phyloP scores from a whole-genome alignment of 2,329 filamentous ascomycete species.

The Immersiporthe knoxdaviesiana region DNA sequence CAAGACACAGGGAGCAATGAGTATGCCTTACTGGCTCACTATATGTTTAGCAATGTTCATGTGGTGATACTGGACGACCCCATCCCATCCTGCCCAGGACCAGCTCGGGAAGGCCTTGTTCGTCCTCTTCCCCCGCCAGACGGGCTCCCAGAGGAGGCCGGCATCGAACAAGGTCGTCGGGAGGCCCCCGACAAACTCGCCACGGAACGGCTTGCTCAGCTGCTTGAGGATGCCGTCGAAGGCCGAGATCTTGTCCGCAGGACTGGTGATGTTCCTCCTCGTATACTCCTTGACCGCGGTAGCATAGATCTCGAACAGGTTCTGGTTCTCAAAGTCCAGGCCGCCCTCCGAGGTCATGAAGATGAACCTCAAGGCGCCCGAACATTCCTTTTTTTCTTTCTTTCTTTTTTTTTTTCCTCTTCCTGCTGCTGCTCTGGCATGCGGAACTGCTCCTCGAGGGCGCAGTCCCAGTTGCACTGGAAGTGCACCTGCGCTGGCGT shows the following conservation, averaged over 20 bases:
- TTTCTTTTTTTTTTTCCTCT: no score
- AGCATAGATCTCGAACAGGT: constrained; percentile 22
- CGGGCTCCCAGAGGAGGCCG: constrained; percentile 18
- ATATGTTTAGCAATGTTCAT: constrained; percentile 21
- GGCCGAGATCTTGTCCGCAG: constrained; percentile 16
- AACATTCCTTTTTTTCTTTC: neutral
- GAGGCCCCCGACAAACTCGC: constrained; percentile 12
- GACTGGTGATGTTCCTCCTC: constrained; percentile 13
- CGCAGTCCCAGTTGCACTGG: constrained; percentile 17
- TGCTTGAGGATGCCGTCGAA: constrained; percentile 20
- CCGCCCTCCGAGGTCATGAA: neutral
- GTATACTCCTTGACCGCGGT: constrained; percentile 20
- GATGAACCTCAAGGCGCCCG: neutral
- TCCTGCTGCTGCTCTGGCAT: neutral
- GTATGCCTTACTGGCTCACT: constrained; percentile 13
- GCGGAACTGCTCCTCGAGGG: constrained; percentile 15
- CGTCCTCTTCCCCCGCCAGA: neutral
- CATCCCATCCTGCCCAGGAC: constrained; percentile 26
- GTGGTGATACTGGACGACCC: constrained; percentile 8
- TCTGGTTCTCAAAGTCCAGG: constrained; percentile 17
- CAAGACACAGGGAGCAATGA: neutral
- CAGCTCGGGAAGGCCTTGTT: constrained; percentile 22
- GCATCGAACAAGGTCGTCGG: constrained; percentile 17
- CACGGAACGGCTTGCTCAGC: constrained; percentile 11
- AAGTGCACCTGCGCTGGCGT: constrained; percentile 18